Evolutionary conservation across 2,329 filamentous ascomycete species (phyloP), one percentile per base, ranked within the genome.

Genomic region (Capronia epimyces): DNA sequence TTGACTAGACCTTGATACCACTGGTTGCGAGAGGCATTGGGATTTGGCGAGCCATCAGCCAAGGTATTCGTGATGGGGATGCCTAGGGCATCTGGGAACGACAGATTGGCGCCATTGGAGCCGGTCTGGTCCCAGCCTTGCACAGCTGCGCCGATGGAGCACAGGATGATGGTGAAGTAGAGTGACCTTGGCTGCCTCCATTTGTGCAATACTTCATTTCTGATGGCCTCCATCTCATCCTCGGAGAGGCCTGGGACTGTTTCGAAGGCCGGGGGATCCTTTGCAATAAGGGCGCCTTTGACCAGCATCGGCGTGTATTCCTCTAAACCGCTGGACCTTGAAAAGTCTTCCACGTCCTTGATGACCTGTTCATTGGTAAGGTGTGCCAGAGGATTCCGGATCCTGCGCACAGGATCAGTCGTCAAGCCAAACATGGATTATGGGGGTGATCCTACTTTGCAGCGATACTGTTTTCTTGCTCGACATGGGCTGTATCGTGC

Each of bases 1-100:
- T 86, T 86, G 58, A 86, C 70, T 7, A 85, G 68, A 27, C 83
- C 83, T 15, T 84, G 71, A 39, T 84, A 70, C 70, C 76, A 79
- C 15, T 70, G 69, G 57, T 80, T 76, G 27, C 66, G 69, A 15
- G 66, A 63, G 42, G 69, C 66, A n/a, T 64, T 56, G 13, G 66
- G 66, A 37, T 64, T 65, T 18, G 62, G 56, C 18, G 55, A 53
- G 21, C 58, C 50, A 24, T 55, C 43, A 15, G 48, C 31, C 15
- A 56, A 22, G 1, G 20, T 29, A 16, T 50, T 43, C 3, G 21
- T 18, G n/a, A 76, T 64, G 1, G 66, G 63, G 21, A 75, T 80
- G 32, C 67, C 68, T 41, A 75, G 69, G 9, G 67, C 70, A 21
- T 63, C 61, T 3, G 75, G 75, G 58, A 76, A 78, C 2, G 69